Evolutionary conservation across 2,329 filamentous ascomycete species (phyloP), one percentile per base, ranked within the genome.

Genomic region (Zymoseptoria passerinii): DNA sequence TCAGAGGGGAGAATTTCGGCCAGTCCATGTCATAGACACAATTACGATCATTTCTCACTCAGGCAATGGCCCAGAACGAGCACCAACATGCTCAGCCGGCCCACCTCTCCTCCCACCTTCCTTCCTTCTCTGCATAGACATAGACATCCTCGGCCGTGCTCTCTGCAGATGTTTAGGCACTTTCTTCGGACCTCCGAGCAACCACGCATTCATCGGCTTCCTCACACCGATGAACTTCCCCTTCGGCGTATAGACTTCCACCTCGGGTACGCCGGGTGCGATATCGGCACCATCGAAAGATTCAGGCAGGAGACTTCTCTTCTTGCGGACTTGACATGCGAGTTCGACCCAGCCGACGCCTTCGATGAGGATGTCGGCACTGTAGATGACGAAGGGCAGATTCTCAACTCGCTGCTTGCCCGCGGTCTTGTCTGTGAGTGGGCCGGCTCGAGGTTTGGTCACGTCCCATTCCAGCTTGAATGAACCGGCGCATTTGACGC

Each of bases 291-390:
- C 23, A 29, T 59, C 57, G 49, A 67, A 56, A 49, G 64, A 64
- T 59, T 71, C 50, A 3, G 57, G 51, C 5, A 65, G 48, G 48
- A 62, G 53, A 19, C 59, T 63, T 56, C 50, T 56, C 19, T 62
- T 59, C 27, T 68, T 69, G 1, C 92, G 83, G 8, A 95, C 83
- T 74, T 99, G 92, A 2, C 86, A 86, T 0, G 85, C 86, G 48
- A 99, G 73, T 74, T 99, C 94, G 2, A 99, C 81, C 89, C 95
- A 99, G 7, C 94, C 94, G 27, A 91, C 87, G 1, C 94, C 91
- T 72, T 97, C 92, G 53, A 99, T 85, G 13, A 99, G 77, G 23
- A 99, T 84, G 70, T 99, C 95, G 0, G 87, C 82, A 8, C 87
- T 84, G 60, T 94, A 80, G 1, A 97, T 84, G 13, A 83, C 82